phyloP scores from a whole-genome alignment of 2,329 filamentous ascomycete genomes.

The Berkeleyomyces rouxiae region DNA sequence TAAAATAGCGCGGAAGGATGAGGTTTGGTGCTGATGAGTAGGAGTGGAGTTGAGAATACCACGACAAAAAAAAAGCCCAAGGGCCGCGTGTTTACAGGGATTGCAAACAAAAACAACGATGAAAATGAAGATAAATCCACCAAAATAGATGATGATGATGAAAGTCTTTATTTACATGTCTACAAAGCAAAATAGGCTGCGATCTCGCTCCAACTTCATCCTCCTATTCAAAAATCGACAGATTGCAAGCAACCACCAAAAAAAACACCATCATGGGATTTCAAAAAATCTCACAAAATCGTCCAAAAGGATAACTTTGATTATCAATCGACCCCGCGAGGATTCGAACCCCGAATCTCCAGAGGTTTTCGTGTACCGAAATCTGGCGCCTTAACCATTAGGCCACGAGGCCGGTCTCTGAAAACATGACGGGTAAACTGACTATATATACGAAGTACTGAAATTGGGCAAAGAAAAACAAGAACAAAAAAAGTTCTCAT shows the following conservation, averaged over 20 bases:
- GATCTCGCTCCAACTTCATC: too few species aligned
- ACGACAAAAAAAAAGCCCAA: not conserved
- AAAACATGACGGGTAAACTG: not conserved
- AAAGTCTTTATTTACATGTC: too few species aligned
- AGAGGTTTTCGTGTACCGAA: slow-evolving; percentile 12
- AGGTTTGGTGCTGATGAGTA: not conserved
- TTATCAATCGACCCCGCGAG: slow-evolving; percentile 10
- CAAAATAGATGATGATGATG: too few species aligned
- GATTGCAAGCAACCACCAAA: too few species aligned
- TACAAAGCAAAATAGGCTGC: too few species aligned
- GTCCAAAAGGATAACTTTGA: not conserved
- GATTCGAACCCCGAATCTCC: slow-evolving; percentile 14
- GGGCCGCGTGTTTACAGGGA: too few species aligned
- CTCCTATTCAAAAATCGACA: too few species aligned
- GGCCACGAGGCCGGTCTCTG: slow-evolving; percentile 13
- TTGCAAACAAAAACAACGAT: too few species aligned
- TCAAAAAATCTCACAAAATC: not conserved
- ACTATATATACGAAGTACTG: not conserved
- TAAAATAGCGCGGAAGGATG: not conserved
- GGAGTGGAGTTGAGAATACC: not conserved
- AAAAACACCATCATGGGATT: too few species aligned
- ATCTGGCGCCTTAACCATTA: slow-evolving; percentile 15
- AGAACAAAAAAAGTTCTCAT: not conserved
- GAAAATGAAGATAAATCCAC: too few species aligned
- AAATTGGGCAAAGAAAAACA: too few species aligned